Base-by-base conservation (phyloP, 2,329 filamentous ascomycete genomes). In the Aspergillus ruber region DNA sequence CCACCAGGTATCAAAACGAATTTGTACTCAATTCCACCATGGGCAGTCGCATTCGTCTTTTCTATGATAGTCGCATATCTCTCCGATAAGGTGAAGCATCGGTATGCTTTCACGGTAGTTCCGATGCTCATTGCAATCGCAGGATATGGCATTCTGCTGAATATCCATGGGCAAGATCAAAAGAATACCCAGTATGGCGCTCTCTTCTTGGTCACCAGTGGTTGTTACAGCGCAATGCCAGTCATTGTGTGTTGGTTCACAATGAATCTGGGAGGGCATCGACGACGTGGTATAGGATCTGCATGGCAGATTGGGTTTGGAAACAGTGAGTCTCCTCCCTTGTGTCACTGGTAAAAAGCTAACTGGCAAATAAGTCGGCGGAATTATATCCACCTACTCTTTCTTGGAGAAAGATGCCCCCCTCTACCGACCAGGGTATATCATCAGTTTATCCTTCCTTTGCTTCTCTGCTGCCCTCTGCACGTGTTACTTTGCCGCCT, bases 191-290 rank as follows among this genome's bases (percentile, higher is more conserved):
- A 93, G 64, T 96, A 95, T 59, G 85, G 75, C 0, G 87, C 85
- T 0, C 77, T 96, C 0, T 95, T 94, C 73, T 73, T 96, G 27
- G 81, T 94, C 43, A 85, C 87, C 2, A 83, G 83, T 71, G 88
- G 88, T 43, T 79, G 81, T 0, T 96, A 94, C 69, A 83, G 82
- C 1, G 88, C 90, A n/a, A 90, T 95, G 85, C 90, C 91, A 0
- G 83, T 95, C 25, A 81, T 90, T 39, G 80, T 90, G 6, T 90
- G 85, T 65, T 90, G 86, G 86, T 90, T 85, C 66, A 85, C 84
- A 57, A 88, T 89, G 81, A 90, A 90, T 57, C 72, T 89, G 1
- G 81, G 81, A 2, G 86, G 85, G 0, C 86, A 90, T 62, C 83
- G 83, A 48, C 78, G 85, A 3, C 76, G 86, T 39, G 77, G 82